phyloP scores from a whole-genome alignment of 352 stramenopile genomes.

The Pythium periplocum region DNA sequence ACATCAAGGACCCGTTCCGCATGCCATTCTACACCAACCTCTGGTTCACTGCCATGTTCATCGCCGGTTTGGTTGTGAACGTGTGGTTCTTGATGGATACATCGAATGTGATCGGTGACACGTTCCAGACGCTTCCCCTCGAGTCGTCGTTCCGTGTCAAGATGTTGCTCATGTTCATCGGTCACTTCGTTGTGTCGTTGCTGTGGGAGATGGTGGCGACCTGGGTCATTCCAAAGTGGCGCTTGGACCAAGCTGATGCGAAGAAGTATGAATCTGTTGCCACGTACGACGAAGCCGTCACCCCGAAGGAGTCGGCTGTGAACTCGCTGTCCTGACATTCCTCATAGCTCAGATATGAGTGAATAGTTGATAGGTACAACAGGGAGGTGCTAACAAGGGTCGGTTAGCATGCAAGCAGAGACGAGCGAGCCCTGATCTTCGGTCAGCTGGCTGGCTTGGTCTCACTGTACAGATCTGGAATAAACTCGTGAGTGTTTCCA shows the following conservation, averaged over 20 bases:
- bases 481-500: no score
- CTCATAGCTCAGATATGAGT: no score
- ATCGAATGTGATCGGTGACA: constrained; percentile 23
- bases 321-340: no score
- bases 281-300: no score
- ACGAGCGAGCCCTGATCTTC: no score
- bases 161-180: constrained; percentile 39
- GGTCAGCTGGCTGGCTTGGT: no score
- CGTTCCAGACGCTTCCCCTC: constrained; percentile 47
- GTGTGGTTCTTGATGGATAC: constrained; percentile 48
- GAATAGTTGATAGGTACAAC: no score
- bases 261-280: no score
- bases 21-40: constrained; percentile 42
- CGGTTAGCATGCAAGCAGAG: no score
- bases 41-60: constrained; percentile 25
- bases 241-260: not conserved
- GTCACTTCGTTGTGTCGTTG: constrained; percentile 18
- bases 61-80: constrained; percentile 27
- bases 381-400: no score
- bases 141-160: constrained; percentile 28
- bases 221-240: not conserved
- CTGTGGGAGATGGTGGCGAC: constrained; percentile 18
- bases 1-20: constrained; percentile 48
- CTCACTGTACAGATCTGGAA: no score
- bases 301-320: no score